Evolutionary conservation across 108 stramenopile genomes (phyloP), one percentile per base, ranked within the genome.

Genomic region (Nitzschia sp.): DNA sequence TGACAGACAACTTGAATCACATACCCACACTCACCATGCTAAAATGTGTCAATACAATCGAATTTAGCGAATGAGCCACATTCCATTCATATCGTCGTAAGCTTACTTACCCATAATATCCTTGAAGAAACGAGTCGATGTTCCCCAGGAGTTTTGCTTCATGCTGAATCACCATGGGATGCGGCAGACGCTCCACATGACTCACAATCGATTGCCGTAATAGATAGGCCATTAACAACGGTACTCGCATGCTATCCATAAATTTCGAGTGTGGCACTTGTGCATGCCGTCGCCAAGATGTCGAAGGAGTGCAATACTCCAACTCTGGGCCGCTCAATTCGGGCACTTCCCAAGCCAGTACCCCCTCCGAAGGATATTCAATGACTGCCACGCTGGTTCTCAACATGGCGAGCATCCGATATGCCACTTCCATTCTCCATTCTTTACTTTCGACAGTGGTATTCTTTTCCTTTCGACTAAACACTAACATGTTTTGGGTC

Each of bases 391-490:
- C 49, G 19, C 70, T 63, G 11, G 61, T 46, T 1, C 84, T 73
- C 2, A 78, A 45, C 49, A 71, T 15, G 13, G 79, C 21, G 3
- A 74, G 34, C 4, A 68, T 54, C 4, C 69, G 72, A 33, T 72
- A 73, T 18, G 80, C 74, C 13, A 85, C 33, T 47, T 76, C 66
- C 21, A 51, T 38, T 11, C 84, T 56, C 84, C 84, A 85, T 56
- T 78, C 65, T 51, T 75, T 75, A 0, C 32, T 29, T 18, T 46
- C 29, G 5, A 47, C 33, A 28, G 25, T 23, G 30, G 75, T 64
- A 38, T 47, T 31, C 23, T 58, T 46, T 17, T 46, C 1, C 26
- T 30, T 42, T 2, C 59, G 62, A 33, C 74, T 66, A 36, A 78
- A 56, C 6, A 76, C 54, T 2, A 58, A 23, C 32, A 73, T 61